Conservation (phyloP, 495 filamentous ascomycete genomes). For the Annulohypoxylon bovei region DNA sequence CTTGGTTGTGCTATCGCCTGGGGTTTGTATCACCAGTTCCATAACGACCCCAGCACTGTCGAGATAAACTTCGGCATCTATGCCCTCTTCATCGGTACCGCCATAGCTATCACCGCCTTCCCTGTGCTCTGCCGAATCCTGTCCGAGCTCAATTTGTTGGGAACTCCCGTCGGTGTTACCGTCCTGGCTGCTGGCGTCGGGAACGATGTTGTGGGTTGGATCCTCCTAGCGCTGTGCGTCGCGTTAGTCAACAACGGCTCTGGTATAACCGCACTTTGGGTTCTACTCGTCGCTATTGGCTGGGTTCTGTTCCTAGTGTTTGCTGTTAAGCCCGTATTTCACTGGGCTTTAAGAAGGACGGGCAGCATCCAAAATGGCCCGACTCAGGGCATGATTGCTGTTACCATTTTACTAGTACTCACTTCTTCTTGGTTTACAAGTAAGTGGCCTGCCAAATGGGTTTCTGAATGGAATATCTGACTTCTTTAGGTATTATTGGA, state of each 20-base stretch:
- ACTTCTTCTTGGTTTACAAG: conserved; percentile 93
- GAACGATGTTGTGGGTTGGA: conserved; percentile 96
- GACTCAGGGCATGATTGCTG: conserved; percentile 82
- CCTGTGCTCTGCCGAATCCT: conserved; percentile 95
- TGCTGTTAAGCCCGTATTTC: conserved; percentile 78
- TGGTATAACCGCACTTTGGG: conserved; percentile 87
- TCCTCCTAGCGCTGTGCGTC: conserved; percentile 92
- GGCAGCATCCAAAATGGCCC: conserved; percentile 91
- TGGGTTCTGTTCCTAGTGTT: conserved; percentile 83
- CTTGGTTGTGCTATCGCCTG: conserved; percentile 80
- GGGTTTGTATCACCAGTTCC: conserved; percentile 85
- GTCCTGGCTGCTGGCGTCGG: conserved; percentile 93
- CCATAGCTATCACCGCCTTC: conserved; percentile 96
- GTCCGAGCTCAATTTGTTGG: conserved; percentile 88
- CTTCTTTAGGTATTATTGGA: conserved; percentile 74
- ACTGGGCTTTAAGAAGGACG: conserved; percentile 75
- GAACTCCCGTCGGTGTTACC: conserved; percentile 86
- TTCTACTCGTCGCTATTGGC: conserved; percentile 78
- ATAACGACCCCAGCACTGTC: conserved; percentile 66
- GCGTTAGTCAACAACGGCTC: conserved; percentile 89
- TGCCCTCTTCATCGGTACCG: conserved; percentile 92
- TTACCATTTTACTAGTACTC: conserved; percentile 83
- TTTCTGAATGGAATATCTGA: conserved; percentile 22
- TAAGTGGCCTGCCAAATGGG: conserved; percentile 31
- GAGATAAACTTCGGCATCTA: conserved; percentile 82